Conservation (phyloP, 352 stramenopile genomes). For the Globisporangium sylvaticum region DNA sequence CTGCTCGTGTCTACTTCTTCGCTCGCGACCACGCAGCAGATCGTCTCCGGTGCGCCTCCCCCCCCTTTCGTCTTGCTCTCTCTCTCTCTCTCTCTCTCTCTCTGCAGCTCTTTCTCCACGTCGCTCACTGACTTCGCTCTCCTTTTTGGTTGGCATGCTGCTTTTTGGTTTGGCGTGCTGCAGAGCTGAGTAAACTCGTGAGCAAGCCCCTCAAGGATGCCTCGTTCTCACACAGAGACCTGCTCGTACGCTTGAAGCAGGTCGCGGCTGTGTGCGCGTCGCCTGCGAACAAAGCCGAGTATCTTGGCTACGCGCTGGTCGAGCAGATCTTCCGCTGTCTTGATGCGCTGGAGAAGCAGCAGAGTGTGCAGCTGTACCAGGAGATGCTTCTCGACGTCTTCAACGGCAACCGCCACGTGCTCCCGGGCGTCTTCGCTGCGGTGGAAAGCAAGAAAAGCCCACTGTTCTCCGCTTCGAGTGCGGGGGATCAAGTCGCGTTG, state of each 20-base stretch:
- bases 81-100: too few relatives aligned
- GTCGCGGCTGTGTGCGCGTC: slow-evolving; percentile 37
- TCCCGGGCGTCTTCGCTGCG: slow-evolving; percentile 37
- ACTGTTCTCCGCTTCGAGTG: slow-evolving; percentile 4
- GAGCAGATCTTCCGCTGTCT: slow-evolving; percentile 23
- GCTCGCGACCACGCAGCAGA: slow-evolving; percentile 12
- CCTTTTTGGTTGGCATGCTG: background rate
- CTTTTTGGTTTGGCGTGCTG: background rate
- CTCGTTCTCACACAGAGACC: background rate
- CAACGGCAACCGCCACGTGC: slow-evolving; percentile 32
- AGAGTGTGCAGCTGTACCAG: background rate
- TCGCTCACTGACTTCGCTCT: background rate
- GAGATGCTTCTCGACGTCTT: slow-evolving; percentile 33
- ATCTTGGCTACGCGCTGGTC: slow-evolving; percentile 39
- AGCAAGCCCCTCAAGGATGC: background rate
- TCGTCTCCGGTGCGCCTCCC: slow-evolving; percentile 14
- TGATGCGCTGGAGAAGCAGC: slow-evolving; percentile 8
- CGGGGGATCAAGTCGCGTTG: slow-evolving; percentile 7
- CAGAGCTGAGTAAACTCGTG: slow-evolving; percentile 4
- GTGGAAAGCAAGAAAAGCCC: slow-evolving; percentile 21
- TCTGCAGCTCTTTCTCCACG: background rate
- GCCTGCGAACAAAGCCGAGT: slow-evolving; percentile 45
- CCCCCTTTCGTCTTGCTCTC: too few relatives aligned
- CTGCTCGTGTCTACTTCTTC: slow-evolving; percentile 8
- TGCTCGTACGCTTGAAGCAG: slow-evolving; percentile 29